Percentiles rank a stretch among this genome's conserved stretches.
Evolutionary conservation across 176 grass and related monocot species (phyloP).

Genomic region (Ananas comosus): DNA sequence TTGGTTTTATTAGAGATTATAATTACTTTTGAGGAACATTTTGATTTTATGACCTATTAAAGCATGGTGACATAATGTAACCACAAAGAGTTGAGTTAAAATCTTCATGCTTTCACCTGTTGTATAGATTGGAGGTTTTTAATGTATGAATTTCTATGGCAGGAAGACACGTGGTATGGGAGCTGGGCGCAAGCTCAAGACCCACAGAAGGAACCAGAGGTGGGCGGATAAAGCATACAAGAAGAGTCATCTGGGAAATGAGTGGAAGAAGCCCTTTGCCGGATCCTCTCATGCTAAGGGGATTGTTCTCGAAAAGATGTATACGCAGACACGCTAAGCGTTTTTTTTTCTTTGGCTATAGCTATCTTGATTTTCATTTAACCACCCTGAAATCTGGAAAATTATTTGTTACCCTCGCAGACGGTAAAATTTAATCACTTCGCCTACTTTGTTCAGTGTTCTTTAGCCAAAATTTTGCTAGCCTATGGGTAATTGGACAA

Average conservation of each 20-base stretch:
- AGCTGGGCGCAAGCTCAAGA: conserved; percentile 57
- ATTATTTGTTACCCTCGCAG: no score
- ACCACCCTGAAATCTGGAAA: no score
- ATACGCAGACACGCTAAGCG: neutral
- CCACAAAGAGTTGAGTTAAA: neutral
- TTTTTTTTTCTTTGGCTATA: neutral
- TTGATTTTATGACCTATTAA: no score
- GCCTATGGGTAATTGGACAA: no score
- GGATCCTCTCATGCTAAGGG: conserved; percentile 63
- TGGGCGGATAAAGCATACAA: conserved; percentile 60
- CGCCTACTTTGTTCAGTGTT: no score
- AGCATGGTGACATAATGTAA: no score
- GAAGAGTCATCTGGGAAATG: conserved; percentile 60
- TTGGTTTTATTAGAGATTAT: no score
- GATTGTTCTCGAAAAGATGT: conserved; percentile 66
- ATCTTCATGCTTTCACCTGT: conserved; percentile 1
- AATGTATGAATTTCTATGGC: neutral
- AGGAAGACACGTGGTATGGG: conserved; percentile 66
- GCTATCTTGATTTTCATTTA: no score
- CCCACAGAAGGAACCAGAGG: conserved; percentile 56
- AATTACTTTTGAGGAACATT: no score
- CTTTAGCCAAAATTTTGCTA: no score
- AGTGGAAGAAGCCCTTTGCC: conserved; percentile 63
- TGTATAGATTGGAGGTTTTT: neutral
- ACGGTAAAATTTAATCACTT: no score